These are phyloP conservation scores for Salvia hispanica DNA, from an alignment of 257 asterid genomes.

Conservation along the genomic window DNA sequence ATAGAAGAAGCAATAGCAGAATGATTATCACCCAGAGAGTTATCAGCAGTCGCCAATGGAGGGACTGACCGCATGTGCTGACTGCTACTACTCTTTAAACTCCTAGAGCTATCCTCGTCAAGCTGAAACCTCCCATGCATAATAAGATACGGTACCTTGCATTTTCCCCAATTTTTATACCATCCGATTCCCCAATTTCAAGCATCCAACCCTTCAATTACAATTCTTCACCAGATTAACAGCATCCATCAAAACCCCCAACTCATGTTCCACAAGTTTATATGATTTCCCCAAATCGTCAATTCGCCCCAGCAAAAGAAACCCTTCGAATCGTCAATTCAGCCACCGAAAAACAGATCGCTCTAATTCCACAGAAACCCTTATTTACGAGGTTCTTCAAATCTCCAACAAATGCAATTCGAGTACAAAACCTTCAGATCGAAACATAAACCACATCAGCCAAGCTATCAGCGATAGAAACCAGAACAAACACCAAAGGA, in stretches of 20 bases:
- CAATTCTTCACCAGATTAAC: neutral
- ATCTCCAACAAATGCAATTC: slow-evolving; percentile 24
- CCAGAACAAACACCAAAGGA: slow-evolving; percentile 3
- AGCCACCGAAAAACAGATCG: slow-evolving; percentile 25
- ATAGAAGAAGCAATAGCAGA: slow-evolving; percentile 34
- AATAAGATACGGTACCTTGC: slow-evolving; percentile 41
- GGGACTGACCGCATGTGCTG: slow-evolving; percentile 49
- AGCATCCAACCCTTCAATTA: slow-evolving; percentile 20
- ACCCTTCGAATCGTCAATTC: neutral
- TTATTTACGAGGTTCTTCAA: slow-evolving; percentile 29
- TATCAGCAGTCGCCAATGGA: slow-evolving; percentile 26
- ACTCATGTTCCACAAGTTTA: neutral
- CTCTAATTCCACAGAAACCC: slow-evolving; percentile 24
- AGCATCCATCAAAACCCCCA: slow-evolving; percentile 12
- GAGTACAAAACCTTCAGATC: slow-evolving; percentile 33
- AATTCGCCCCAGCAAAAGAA: no score
- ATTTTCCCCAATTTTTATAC: slow-evolving; percentile 35
- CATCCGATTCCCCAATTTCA: slow-evolving; percentile 17
- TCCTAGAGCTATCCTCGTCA: slow-evolving; percentile 40
- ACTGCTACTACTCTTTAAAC: slow-evolving; percentile 29
- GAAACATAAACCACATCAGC: slow-evolving; percentile 19
- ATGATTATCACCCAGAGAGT: slow-evolving; percentile 31
- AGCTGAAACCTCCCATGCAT: slow-evolving; percentile 54
- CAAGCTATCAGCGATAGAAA: slow-evolving; percentile 9
- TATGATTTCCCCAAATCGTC: neutral